Base-by-base conservation (phyloP, 2,329 filamentous ascomycete genomes). In the Thermothelomyces thermophilus region DNA sequence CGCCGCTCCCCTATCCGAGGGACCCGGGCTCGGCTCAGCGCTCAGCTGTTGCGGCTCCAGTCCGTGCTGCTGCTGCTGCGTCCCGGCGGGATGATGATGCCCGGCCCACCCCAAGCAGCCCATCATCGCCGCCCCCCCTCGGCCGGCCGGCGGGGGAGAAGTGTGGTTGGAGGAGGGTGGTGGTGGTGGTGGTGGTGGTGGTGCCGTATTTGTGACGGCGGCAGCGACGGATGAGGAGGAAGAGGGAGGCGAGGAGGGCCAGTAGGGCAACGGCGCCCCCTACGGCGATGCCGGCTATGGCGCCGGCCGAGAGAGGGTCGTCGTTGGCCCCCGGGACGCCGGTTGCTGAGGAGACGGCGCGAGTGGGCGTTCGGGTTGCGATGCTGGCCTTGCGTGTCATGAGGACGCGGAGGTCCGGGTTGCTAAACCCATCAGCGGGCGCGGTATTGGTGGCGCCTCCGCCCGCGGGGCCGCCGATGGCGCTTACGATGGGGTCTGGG, bases 361-460 rank as follows among this genome's bases (percentile, higher is more conserved):
- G 71, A 3, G 78, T 83, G 0, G 80, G 71, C 6, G 72, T 69
- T 26, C 80, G 71, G 9, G 65, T 62, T 2, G 70, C 60, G 2
- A 73, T 66, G 2, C 66, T 64, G 13, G 76, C 74, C 14, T 69
- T 69, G 20, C 78, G 70, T 1, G 70, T 70, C 63, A 83, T 77
- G 51, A 81, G 75, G 2, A 76, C 70, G 1, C 62, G 61, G 2
- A 84, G 66, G 58, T 83, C 79, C 10, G 63, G 59, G 48, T 73
- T 68, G 43, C 68, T 67, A 65, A 78, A 84, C 5, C 73, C 76
- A 22, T 60, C 53, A 5, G 66, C 60, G 3, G 81, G 81, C 1
- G 68, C 66, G 0, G 64, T 76, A 22, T 70, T 67, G 14, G 78
- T 80, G 10, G 80, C 80, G 28, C 73, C 72, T 50, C 81, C 80